A percentile compares a stretch with the other conserved stretches of the same genome.
These are phyloP conservation scores for Knufia fluminis DNA, from an alignment of 2,329 filamentous ascomycete species.

Conservation along the genomic window DNA sequence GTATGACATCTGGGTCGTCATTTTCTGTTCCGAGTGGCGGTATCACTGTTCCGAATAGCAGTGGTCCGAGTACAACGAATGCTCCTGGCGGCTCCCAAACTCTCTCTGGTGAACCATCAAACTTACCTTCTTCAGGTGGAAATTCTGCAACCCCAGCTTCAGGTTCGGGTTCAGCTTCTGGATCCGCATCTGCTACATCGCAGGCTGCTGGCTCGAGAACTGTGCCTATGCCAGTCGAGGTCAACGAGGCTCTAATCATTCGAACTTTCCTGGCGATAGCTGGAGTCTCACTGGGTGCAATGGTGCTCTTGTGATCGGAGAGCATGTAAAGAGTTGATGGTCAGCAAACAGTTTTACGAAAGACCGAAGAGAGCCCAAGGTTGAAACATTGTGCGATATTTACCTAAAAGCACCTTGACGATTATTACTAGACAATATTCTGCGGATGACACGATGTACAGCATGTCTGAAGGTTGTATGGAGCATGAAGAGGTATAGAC, in stretches of 20 bases:
- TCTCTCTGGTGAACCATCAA: constrained; percentile 19
- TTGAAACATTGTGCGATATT: no score
- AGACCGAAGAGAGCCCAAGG: no score
- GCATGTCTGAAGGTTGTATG: no score
- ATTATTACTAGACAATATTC: no score
- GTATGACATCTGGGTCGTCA: constrained; percentile 19
- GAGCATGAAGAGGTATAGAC: no score
- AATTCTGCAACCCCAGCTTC: constrained; percentile 9
- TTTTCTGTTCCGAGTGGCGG: constrained; percentile 18
- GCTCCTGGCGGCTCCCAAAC: constrained; percentile 9
- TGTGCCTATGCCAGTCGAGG: constrained; percentile 9
- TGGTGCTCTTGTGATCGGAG: constrained; percentile 2
- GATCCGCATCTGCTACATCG: constrained; percentile 10
- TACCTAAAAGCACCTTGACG: no score
- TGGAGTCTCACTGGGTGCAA: constrained; percentile 1
- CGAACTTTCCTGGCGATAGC: constrained; percentile 1
- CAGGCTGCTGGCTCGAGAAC: constrained; percentile 16
- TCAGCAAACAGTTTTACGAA: no score
- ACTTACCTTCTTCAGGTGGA: constrained; percentile 11
- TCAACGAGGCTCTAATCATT: neutral
- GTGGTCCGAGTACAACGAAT: neutral
- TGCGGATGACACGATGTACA: no score
- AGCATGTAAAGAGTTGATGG: no score
- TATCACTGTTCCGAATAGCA: constrained; percentile 13
- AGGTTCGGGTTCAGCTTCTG: neutral